Base-by-base conservation (phyloP, 306 rosid genomes). In the Hippophae rhamnoides region DNA sequence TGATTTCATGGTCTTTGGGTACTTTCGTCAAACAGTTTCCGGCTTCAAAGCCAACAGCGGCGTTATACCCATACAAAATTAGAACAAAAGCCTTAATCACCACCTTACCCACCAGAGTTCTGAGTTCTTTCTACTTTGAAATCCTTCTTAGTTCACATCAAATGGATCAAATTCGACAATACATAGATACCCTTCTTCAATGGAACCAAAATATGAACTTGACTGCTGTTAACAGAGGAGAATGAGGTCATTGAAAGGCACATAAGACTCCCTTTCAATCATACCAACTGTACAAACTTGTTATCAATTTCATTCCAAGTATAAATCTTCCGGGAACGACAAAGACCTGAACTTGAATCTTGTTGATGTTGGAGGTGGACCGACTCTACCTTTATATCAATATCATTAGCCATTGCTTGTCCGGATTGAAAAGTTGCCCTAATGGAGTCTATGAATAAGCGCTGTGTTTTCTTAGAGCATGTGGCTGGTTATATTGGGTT, bases 201-300 rank as follows among this genome's bases (percentile, higher is more conserved):
- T 92, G 98, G 96, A 92, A 92, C 83, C 74, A 74, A 89, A 79
- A 76, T 58, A 83, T 92, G 89, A 92, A 92, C 66, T 79, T 92
- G 49, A 87, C 95, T 0, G 89, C 98, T 0, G 84, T 92, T 18
- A 78, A 1, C 72, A 70, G 95, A 83, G 23, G 83, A 48, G 7
- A 56, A 62, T 18, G 89, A 81, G 61, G 96, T 85, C 7, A 85
- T 92, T 96, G 93, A 87, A 70, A 78, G 98, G 68, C 98, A 92
- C 66, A 75, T 87, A 11, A 75, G 98, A 83, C 61, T 92, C 95
- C 25, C 96, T 92, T 7, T 83, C 98, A 5, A 81, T 92, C 52
- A 66, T 84, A 63, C 76, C 83, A 6, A 84, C 96, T 6, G 54
- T 92, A 18, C 75, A 68, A 40, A 75, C 72, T 14, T 74, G 59